Evolutionary conservation across 176 grass and related monocot species (phyloP).

Genomic region (Aegilops bicornis): DNA sequence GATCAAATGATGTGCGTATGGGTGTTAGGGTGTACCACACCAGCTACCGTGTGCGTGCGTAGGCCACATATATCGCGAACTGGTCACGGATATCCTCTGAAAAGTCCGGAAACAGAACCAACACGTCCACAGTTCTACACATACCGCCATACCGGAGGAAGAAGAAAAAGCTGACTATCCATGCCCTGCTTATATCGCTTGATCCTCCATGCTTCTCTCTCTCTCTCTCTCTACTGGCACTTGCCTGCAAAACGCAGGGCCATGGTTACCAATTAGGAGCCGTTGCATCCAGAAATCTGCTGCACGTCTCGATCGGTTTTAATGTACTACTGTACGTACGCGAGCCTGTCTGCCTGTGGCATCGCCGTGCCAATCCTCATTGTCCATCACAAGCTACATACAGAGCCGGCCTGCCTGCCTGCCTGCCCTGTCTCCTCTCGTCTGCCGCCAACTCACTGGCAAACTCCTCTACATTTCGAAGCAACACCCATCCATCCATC

Average conservation of each 20-base stretch:
- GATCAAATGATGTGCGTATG: too few species aligned
- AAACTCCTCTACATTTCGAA: not conserved
- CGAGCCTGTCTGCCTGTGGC: not conserved
- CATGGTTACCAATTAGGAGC: not conserved
- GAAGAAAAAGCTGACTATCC: not conserved
- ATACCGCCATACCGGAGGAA: not conserved
- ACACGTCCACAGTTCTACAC: not conserved
- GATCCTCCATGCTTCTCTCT: too few species aligned
- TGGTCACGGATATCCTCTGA: too few species aligned
- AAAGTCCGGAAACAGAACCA: too few species aligned
- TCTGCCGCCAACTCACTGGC: conserved; percentile 59
- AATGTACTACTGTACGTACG: not conserved
- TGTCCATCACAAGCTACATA: conserved; percentile 13
- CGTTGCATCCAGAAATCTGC: conserved; percentile 2
- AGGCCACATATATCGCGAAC: too few species aligned
- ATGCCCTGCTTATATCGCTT: too few species aligned
- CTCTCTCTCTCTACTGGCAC: too few species aligned
- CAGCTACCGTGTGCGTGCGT: too few species aligned
- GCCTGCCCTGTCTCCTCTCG: not conserved
- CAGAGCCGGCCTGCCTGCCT: not conserved
- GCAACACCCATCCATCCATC: too few species aligned
- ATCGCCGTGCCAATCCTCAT: not conserved
- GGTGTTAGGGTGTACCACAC: too few species aligned
- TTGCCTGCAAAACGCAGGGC: too few species aligned
- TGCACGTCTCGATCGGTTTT: conserved; percentile 14